Percentiles rank a stretch among this genome's conserved stretches.
Evolutionary conservation across 169 alveolate genomes (phyloP).

Genomic region (Plasmodium chabaudi): DNA sequence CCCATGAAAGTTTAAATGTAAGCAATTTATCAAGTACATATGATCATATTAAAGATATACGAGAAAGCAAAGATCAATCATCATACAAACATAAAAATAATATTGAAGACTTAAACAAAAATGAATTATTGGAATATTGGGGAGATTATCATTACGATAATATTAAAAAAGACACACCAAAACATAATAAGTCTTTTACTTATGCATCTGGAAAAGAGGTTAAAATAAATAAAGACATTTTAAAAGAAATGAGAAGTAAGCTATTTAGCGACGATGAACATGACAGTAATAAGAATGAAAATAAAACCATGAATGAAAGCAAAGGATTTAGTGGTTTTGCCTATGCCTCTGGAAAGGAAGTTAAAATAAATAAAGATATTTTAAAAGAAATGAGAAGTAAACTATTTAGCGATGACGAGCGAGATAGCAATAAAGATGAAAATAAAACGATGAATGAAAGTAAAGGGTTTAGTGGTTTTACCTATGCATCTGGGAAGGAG

Average conservation of each 20-base stretch:
- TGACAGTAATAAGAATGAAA: not conserved
- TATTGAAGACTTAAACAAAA: not conserved
- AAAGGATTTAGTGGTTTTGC: constrained; percentile 6
- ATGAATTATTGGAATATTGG: not conserved
- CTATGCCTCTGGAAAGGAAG: constrained; percentile 66
- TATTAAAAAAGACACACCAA: not conserved
- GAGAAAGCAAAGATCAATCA: not conserved
- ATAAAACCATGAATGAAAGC: not conserved
- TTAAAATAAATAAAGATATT: constrained; percentile 42
- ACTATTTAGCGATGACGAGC: constrained; percentile 41
- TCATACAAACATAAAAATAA: not conserved
- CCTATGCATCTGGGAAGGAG: constrained; percentile 66
- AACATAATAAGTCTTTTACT: constrained; percentile 4
- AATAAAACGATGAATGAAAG: not conserved
- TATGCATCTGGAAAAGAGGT: constrained; percentile 25
- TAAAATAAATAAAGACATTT: constrained; percentile 13
- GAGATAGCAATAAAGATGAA: not conserved
- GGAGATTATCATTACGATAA: not conserved
- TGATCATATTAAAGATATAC: not conserved
- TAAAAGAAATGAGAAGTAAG: constrained; percentile 19
- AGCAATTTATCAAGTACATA: no score
- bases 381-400: constrained; percentile 27
- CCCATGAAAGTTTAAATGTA: not conserved
- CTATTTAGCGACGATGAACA: constrained; percentile 25
- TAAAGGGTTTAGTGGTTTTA: constrained; percentile 7